phyloP scores from a whole-genome alignment of 768 basidiomycete genomes.

The Pholiota microspora region DNA sequence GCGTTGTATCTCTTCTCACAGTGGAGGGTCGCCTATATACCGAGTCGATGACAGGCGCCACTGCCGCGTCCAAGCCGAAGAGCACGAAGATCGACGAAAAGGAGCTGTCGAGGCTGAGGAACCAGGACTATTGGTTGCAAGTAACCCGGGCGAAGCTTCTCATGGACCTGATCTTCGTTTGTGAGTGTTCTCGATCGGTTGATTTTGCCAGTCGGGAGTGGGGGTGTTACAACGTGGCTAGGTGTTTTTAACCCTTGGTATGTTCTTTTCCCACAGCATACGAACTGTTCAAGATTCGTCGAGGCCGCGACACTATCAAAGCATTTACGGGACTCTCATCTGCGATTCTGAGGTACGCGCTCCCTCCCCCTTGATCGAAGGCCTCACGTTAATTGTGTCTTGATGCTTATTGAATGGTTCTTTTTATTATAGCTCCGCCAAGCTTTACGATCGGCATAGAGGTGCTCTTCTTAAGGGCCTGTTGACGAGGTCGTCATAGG shows the following conservation, averaged over 20 bases:
- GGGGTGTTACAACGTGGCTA: not conserved
- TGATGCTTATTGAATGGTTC: not conserved
- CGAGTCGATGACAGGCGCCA: conserved; percentile 66
- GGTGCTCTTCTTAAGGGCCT: conserved; percentile 55
- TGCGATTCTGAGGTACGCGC: conserved; percentile 67
- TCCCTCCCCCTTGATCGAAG: not conserved
- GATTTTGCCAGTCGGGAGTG: conserved; percentile 3
- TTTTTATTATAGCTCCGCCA: conserved; percentile 42
- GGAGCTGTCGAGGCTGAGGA: conserved; percentile 64
- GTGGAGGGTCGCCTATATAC: conserved; percentile 72
- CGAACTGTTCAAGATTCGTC: conserved; percentile 70
- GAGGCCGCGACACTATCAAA: conserved; percentile 58
- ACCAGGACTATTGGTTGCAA: conserved; percentile 77
- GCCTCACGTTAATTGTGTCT: not conserved
- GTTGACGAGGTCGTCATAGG: conserved; percentile 23
- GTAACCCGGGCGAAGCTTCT: conserved; percentile 66
- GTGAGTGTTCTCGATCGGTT: conserved; percentile 38
- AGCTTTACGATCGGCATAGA: conserved; percentile 74
- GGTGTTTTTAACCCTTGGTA: conserved; percentile 8
- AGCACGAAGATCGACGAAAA: conserved; percentile 61
- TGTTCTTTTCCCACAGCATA: conserved; percentile 49
- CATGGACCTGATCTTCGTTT: conserved; percentile 89
- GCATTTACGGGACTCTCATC: conserved; percentile 66
- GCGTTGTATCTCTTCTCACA: conserved; percentile 26
- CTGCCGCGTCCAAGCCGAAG: conserved; percentile 65